A percentile compares a stretch with the other conserved stretches of the same genome.
Evolutionary conservation across 2,329 filamentous ascomycete species (phyloP).

Genomic region (Alternaria tenuissima): DNA sequence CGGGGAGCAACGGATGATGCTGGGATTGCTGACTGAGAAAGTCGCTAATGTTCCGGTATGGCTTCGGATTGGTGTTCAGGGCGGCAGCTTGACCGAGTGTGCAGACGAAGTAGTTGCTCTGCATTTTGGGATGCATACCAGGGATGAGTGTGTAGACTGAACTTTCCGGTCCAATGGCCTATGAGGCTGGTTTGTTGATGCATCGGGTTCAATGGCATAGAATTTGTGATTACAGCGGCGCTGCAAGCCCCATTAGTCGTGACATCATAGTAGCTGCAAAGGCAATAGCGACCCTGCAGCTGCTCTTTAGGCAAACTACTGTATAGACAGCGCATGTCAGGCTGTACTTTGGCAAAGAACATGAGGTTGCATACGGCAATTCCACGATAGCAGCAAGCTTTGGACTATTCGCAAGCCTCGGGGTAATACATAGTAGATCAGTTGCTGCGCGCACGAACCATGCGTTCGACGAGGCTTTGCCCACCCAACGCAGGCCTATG

Average conservation of each 20-base stretch:
- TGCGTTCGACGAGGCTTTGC: slow-evolving; percentile 6
- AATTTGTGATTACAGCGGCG: neutral
- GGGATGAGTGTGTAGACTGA: neutral
- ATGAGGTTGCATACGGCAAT: neutral
- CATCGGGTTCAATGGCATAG: neutral
- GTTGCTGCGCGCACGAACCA: slow-evolving; percentile 14
- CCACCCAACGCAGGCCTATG: neutral
- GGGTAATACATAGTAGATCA: neutral
- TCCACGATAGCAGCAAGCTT: neutral
- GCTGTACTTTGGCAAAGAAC: neutral
- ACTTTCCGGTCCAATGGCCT: slow-evolving; percentile 1
- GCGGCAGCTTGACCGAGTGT: slow-evolving; percentile 64
- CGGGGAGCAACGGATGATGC: slow-evolving; percentile 51
- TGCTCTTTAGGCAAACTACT: neutral
- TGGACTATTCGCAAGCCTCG: neutral
- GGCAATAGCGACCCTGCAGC: slow-evolving; percentile 14
- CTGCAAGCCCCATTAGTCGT: slow-evolving; percentile 28
- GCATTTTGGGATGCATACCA: slow-evolving; percentile 25
- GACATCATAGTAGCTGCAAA: slow-evolving; percentile 36
- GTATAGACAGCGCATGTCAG: neutral
- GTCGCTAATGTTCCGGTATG: slow-evolving; percentile 58
- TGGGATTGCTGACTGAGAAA: slow-evolving; percentile 61
- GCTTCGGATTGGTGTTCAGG: slow-evolving; percentile 46
- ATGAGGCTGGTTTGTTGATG: neutral
- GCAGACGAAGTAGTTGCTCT: slow-evolving; percentile 66